Percentiles rank a stretch among this genome's conserved stretches.
Evolutionary conservation across 768 basidiomycete genomes (phyloP).

Genomic region (Dioszegia crocea): DNA sequence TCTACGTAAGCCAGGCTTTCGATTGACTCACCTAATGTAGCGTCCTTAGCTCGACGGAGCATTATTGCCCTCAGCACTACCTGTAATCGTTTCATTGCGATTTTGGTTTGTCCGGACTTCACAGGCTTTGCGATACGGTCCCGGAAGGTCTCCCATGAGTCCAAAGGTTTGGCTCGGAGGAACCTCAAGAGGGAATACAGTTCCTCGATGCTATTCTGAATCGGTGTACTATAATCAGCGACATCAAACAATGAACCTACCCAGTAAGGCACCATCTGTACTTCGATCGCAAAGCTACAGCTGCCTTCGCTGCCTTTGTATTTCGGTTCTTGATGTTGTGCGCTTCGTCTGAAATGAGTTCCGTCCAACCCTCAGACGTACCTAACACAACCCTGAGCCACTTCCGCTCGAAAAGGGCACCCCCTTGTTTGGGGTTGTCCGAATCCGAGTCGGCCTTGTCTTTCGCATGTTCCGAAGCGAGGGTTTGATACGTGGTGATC

Average conservation of each 20-base stretch:
- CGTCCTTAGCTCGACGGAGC: slow-evolving; percentile 76
- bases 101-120: slow-evolving; percentile 59
- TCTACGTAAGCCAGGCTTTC: slow-evolving; percentile 48
- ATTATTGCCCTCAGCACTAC: slow-evolving; percentile 80
- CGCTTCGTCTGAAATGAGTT: slow-evolving; percentile 67
- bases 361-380: slow-evolving; percentile 44
- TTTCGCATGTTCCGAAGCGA: slow-evolving; percentile 70
- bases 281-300: slow-evolving; percentile 69
- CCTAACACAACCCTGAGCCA: slow-evolving; percentile 86
- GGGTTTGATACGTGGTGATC: slow-evolving; percentile 79
- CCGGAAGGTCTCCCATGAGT: slow-evolving; percentile 75
- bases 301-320: slow-evolving; percentile 70
- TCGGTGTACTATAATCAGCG: slow-evolving; percentile 40
- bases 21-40: slow-evolving; percentile 48
- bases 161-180: slow-evolving; percentile 69
- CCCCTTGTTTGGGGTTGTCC: slow-evolving; percentile 48
- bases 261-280: slow-evolving; percentile 84
- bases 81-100: slow-evolving; percentile 79
- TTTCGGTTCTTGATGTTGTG: slow-evolving; percentile 88
- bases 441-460: slow-evolving; percentile 53
- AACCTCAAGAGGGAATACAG: slow-evolving; percentile 86
- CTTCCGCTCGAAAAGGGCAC: slow-evolving; percentile 64
- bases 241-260: slow-evolving; percentile 23
- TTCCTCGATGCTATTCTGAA: slow-evolving; percentile 81
- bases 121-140: slow-evolving; percentile 73